These are phyloP conservation scores for Raphidocelis subcapitata DNA, from an alignment of 139 green algal species.

Conservation along the genomic window DNA sequence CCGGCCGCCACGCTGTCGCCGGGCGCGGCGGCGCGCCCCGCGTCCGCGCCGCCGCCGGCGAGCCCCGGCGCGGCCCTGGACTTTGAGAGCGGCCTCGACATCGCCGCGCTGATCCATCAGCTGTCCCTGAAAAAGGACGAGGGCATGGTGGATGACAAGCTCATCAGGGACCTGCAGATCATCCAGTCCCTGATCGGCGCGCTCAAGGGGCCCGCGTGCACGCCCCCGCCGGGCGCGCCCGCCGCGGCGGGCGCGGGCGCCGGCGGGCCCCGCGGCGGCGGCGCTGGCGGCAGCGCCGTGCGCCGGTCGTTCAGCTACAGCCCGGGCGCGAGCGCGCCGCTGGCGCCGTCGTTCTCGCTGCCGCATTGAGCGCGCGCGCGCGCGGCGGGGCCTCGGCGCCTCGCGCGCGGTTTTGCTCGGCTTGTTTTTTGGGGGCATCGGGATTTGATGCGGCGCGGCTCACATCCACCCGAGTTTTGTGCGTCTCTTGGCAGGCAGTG, in stretches of 20 bases:
- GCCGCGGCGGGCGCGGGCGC: background rate
- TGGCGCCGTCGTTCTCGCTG: background rate
- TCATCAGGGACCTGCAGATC: slow-evolving; percentile 47
- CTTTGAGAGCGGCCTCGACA: slow-evolving; percentile 22
- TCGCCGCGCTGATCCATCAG: slow-evolving; percentile 35
- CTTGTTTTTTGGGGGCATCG: too few species aligned
- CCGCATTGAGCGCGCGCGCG: background rate
- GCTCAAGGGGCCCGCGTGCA: slow-evolving; percentile 20
- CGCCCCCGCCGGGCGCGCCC: background rate
- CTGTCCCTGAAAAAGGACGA: slow-evolving; percentile 38
- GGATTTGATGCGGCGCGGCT: too few species aligned
- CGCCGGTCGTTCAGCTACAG: background rate
- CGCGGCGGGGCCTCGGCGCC: too few species aligned
- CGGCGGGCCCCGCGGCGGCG: background rate
- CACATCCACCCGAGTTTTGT: too few species aligned
- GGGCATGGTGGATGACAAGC: slow-evolving; percentile 48
- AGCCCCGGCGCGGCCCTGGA: slow-evolving; percentile 3
- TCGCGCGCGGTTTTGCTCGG: too few species aligned
- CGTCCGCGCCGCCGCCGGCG: background rate
- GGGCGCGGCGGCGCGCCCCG: too few species aligned
- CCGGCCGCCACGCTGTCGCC: background rate
- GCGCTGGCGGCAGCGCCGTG: background rate
- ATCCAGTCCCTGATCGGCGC: slow-evolving; percentile 45
- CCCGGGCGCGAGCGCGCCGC: background rate
- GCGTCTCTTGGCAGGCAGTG: too few species aligned